Evolutionary conservation across 2,329 filamentous ascomycete genomes (phyloP).

Genomic region (Cladosporium cucumerinum): DNA sequence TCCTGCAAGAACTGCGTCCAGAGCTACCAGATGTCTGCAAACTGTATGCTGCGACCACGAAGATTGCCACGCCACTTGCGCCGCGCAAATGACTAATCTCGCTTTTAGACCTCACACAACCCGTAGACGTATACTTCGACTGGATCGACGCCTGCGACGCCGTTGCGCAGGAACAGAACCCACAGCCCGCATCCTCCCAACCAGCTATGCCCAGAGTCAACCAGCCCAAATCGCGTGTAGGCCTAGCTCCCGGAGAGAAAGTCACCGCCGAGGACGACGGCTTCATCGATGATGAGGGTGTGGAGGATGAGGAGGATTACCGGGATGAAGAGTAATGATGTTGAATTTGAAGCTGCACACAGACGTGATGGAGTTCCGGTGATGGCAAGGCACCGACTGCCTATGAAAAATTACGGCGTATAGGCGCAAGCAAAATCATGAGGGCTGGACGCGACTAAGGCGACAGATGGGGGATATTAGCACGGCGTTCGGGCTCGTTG

Average conservation of each 20-base stretch:
- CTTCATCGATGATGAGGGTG: conserved; percentile 37
- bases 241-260: conserved; percentile 30
- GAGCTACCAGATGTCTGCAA: conserved; percentile 86
- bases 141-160: conserved; percentile 94
- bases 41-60: conserved; percentile 38
- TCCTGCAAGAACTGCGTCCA: conserved; percentile 93
- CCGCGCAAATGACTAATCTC: not conserved
- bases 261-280: conserved; percentile 32
- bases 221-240: conserved; percentile 17
- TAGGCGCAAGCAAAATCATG: not conserved
- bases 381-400: not conserved
- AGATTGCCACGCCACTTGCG: not conserved
- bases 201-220: conserved; percentile 10
- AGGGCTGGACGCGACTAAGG: not conserved
- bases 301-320: conserved; percentile 33
- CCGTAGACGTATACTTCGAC: conserved; percentile 94
- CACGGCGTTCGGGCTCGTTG: conserved; percentile 10
- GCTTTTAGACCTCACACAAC: conserved; percentile 71
- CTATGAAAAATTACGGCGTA: conserved; percentile 1
- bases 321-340: conserved; percentile 29
- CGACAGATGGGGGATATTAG: conserved; percentile 6
- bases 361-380: not conserved
- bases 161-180: conserved; percentile 61
- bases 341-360: not conserved
- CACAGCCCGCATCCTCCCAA: conserved; percentile 28